phyloP scores from a whole-genome alignment of 202 grass and related monocot genomes.

The Carex sylvatica region DNA sequence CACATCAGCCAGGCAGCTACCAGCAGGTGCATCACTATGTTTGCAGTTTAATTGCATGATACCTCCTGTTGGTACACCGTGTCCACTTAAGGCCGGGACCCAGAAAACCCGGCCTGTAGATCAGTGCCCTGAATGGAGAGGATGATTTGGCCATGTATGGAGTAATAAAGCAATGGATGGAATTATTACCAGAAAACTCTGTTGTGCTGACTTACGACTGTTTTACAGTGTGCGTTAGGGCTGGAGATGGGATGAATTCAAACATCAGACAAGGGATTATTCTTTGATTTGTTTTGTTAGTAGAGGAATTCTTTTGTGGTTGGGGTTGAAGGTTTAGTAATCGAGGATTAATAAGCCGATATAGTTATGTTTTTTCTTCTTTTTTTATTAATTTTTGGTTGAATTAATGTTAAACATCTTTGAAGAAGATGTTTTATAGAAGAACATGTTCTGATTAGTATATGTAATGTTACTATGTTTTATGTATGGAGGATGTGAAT shows the following conservation, averaged over 20 bases:
- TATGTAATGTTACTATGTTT: slow-evolving; percentile 36
- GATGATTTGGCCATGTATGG: slow-evolving; percentile 23
- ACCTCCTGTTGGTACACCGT: slow-evolving; percentile 71
- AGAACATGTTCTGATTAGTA: slow-evolving; percentile 18
- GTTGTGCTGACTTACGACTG: slow-evolving; percentile 11
- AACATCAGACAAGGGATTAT: slow-evolving; percentile 44
- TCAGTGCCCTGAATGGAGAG: slow-evolving; percentile 85
- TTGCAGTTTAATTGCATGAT: slow-evolving; percentile 98
- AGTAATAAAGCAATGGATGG: neutral
- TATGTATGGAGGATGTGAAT: slow-evolving; percentile 29
- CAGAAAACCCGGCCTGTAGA: slow-evolving; percentile 73
- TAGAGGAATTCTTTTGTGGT: slow-evolving; percentile 36
- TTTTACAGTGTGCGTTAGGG: neutral
- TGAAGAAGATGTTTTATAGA: slow-evolving; percentile 23
- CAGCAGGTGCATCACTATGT: slow-evolving; percentile 70
- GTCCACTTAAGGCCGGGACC: slow-evolving; percentile 81
- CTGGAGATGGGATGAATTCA: neutral
- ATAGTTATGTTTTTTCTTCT: slow-evolving; percentile 33
- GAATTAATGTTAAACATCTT: slow-evolving; percentile 17
- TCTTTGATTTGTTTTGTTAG: slow-evolving; percentile 84
- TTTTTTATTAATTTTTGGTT: slow-evolving; percentile 29
- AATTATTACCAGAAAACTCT: slow-evolving; percentile 22
- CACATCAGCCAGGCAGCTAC: slow-evolving; percentile 59
- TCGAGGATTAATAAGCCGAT: slow-evolving; percentile 39
- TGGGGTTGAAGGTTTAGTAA: slow-evolving; percentile 37